Evolutionary conservation across 2,329 filamentous ascomycete genomes (phyloP).

Genomic region (Calonectria leucothoes): DNA sequence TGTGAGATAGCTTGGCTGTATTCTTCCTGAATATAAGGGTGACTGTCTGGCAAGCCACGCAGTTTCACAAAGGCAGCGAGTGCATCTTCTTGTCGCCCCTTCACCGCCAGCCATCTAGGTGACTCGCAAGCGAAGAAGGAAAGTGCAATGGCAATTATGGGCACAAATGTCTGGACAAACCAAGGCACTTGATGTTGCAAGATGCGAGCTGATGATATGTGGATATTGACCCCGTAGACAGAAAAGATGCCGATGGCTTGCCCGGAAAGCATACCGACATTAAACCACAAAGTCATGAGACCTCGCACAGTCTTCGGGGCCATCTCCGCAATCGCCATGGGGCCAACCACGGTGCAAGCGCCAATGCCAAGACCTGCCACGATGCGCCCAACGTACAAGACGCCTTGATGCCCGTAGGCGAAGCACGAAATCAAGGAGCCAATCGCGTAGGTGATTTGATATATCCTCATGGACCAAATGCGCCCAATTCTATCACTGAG

Average conservation of each 20-base stretch:
- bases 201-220: slow-evolving; percentile 19
- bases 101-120: slow-evolving; percentile 28
- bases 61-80: neutral
- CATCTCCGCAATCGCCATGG: slow-evolving; percentile 32
- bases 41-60: neutral
- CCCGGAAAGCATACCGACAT: slow-evolving; percentile 24
- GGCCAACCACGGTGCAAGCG: slow-evolving; percentile 30
- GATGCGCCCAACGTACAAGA: slow-evolving; percentile 26
- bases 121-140: slow-evolving; percentile 28
- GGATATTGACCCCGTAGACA: slow-evolving; percentile 28
- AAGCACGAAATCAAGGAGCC: slow-evolving; percentile 2
- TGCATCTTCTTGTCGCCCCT: slow-evolving; percentile 9
- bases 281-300: slow-evolving; percentile 32
- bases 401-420: neutral
- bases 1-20: neutral
- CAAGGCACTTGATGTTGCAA: slow-evolving; percentile 30
- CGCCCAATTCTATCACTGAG: slow-evolving; percentile 10
- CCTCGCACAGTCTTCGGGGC: slow-evolving; percentile 29
- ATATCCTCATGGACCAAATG: slow-evolving; percentile 13
- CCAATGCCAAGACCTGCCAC: slow-evolving; percentile 31
- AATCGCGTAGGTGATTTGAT: neutral
- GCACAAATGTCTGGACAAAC: slow-evolving; percentile 32
- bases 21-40: slow-evolving; percentile 1
- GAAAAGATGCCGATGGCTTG: slow-evolving; percentile 29
- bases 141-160: slow-evolving; percentile 23